These are phyloP conservation scores for Aspergillus costaricaensis DNA, from an alignment of 2,329 filamentous ascomycete species.

Conservation along the genomic window DNA sequence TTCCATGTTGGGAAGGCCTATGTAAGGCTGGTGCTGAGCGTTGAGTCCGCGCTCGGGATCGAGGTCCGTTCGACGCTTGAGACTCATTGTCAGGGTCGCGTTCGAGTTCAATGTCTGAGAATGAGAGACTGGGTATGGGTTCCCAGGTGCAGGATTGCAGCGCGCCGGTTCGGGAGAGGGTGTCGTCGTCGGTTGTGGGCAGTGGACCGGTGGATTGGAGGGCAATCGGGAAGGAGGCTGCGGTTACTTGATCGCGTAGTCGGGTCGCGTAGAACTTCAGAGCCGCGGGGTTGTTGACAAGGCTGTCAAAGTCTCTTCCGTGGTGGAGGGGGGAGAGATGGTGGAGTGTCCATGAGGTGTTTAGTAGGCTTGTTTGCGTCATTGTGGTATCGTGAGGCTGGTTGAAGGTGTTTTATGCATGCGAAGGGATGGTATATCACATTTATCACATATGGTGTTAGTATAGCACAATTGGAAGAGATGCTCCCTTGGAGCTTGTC, in stretches of 20 bases:
- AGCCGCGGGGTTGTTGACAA: slow-evolving; percentile 37
- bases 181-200: slow-evolving; percentile 36
- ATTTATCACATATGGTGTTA: slow-evolving; percentile 11
- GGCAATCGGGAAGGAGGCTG: slow-evolving; percentile 48
- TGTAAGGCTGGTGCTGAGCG: neutral
- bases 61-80: neutral
- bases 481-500: neutral
- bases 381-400: slow-evolving; percentile 21
- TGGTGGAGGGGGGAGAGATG: slow-evolving; percentile 58
- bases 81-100: neutral
- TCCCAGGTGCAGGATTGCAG: slow-evolving; percentile 52
- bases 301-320: slow-evolving; percentile 38
- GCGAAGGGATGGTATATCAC: neutral
- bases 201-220: slow-evolving; percentile 37
- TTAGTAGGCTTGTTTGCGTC: slow-evolving; percentile 44
- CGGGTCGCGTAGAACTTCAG: slow-evolving; percentile 51
- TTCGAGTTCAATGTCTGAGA: slow-evolving; percentile 15
- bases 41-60: neutral
- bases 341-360: slow-evolving; percentile 57
- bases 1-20: slow-evolving; percentile 12
- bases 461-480: neutral
- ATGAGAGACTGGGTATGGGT: slow-evolving; percentile 35
- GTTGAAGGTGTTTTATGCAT: neutral
- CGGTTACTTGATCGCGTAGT: slow-evolving; percentile 52
- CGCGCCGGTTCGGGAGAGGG: slow-evolving; percentile 49